Evolutionary conservation across 2,329 filamentous ascomycete species (phyloP).

Genomic region (Claviceps sp.): DNA sequence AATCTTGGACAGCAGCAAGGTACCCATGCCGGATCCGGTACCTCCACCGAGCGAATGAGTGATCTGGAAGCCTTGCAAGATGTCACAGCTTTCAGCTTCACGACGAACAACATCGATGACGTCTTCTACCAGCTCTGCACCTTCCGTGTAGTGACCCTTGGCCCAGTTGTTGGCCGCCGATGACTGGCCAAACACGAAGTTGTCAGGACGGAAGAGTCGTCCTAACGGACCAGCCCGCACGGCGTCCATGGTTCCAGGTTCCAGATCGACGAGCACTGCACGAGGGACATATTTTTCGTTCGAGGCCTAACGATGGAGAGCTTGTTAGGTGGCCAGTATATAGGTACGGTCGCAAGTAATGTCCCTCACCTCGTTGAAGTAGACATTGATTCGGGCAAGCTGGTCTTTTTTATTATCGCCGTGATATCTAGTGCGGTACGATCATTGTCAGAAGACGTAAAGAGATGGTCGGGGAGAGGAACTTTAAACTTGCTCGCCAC

Average conservation of each 20-base stretch:
- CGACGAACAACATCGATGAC: constrained; percentile 96
- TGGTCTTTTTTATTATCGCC: constrained; percentile 96
- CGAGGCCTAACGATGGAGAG: constrained; percentile 48
- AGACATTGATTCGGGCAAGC: constrained; percentile 99
- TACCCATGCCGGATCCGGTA: constrained; percentile 99
- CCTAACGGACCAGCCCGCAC: constrained; percentile 96
- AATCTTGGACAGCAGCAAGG: constrained; percentile 98
- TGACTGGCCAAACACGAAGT: constrained; percentile 99
- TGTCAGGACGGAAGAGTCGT: constrained; percentile 98
- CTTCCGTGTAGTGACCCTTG: constrained; percentile 99
- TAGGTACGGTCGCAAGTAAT: background rate
- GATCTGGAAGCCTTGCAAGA: constrained; percentile 99
- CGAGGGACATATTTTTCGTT: constrained; percentile 98
- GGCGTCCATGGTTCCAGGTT: constrained; percentile 98
- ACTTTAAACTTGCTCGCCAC: constrained; percentile 46
- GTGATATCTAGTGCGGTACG: constrained; percentile 51
- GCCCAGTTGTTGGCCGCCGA: constrained; percentile 99
- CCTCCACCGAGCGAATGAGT: constrained; percentile 99
- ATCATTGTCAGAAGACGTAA: background rate
- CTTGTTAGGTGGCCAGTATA: background rate
- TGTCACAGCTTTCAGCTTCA: constrained; percentile 96
- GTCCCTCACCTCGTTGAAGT: constrained; percentile 64
- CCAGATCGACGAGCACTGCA: constrained; percentile 96
- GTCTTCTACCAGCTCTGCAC: constrained; percentile 94
- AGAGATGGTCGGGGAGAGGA: background rate